Evolutionary conservation across 2,329 filamentous ascomycete species (phyloP), one percentile per base, ranked within the genome.

Genomic region (Neocatenulostroma microsporum): DNA sequence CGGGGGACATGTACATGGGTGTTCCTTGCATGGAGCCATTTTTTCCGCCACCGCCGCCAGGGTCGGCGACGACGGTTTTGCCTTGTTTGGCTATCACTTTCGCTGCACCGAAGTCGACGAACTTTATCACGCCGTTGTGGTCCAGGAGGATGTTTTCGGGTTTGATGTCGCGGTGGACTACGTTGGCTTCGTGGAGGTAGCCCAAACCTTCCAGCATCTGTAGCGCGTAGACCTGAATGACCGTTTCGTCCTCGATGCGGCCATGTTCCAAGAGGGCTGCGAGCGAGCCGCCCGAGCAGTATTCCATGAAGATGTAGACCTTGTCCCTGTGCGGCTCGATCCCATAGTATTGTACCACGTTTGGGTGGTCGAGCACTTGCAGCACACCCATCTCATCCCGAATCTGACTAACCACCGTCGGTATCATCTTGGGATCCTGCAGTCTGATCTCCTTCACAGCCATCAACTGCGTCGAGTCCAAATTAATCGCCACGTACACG

Each of bases 231-330:
- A 96, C 89, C 78, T 93, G 93, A 44, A 94, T 89, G 44, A 96
- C 88, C 38, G 88, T 91, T 61, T 98, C 91, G 56, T 96, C 93
- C 66, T 95, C 91, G 46, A 98, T 95, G 26, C 91, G 83, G 10
- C 91, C 91, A 56, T 98, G 89, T 60, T 98, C 91, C 27, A 98
- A 70, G 35, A 98, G 68, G 34, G 77, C 83, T 27, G 91, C 88
- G 32, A 98, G 71, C 12, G 89, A 96, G 14, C 91, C 91, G 34
- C 91, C 89, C 4, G 87, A 93, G 62, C 91, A 98, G 63, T 94
- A 96, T 62, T 98, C 91, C 91, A 98, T 98, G 60, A 98, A 98
- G 49, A 98, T 95, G 63, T 96, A 98, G n/a, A 98, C 91, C 57
- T 94, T 91, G 69, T 98, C 91, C 45, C 91, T 78, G 63, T 98